Evolutionary conservation across 176 grass and related monocot genomes (phyloP), one percentile per base, ranked within the genome.

Genomic region (Chrysopogon serrulatus): DNA sequence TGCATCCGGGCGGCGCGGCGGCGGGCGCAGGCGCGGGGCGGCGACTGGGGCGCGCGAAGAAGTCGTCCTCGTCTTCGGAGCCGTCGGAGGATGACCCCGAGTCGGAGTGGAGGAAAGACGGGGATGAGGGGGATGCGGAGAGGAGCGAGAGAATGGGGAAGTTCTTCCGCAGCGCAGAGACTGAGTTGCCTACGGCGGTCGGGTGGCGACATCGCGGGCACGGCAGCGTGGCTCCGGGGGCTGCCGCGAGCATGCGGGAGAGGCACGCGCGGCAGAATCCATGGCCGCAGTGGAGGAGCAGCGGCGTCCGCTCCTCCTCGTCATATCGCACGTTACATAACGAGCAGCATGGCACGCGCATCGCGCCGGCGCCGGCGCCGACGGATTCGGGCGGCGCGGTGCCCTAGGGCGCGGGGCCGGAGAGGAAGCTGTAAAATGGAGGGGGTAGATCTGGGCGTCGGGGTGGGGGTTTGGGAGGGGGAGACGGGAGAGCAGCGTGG

Each of bases 201-300:
- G 82, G 89, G 61, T 96, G 93, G 84, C 97, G 97, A 56, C 97
- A 99, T 15, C 97, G 88, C 48, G 97, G 97, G 81, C 97, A 99
- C 27, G 86, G 57, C 48, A 96, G 78, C 64, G 90, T 89, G 31
- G 91, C 91, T 60, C 66, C 87, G 30, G 91, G 47, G 15, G 91
- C 73, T 39, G 90, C 72, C 27, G 93, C 87, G 44, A 99, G 94
- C 97, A 96, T 91, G 84, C 84, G 86, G 19, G 93, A 83, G 35
- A 99, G 97, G 91, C 97, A 99, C 19, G 88, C 83, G 83, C 90
- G 90, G 89, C 97, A 99, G 93, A 99, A 99, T 72, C 97, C 93
- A 62, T 99, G 97, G 65, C 97, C 97, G 87, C 97, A 99, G 91
- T 94, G 90, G 83, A 99, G 93, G 5, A 99, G 93, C 41, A 99